Percentiles rank a stretch among this genome's conserved stretches.
phyloP scores from a whole-genome alignment of 2,329 filamentous ascomycete genomes.

The Botrytis sinoallii region DNA sequence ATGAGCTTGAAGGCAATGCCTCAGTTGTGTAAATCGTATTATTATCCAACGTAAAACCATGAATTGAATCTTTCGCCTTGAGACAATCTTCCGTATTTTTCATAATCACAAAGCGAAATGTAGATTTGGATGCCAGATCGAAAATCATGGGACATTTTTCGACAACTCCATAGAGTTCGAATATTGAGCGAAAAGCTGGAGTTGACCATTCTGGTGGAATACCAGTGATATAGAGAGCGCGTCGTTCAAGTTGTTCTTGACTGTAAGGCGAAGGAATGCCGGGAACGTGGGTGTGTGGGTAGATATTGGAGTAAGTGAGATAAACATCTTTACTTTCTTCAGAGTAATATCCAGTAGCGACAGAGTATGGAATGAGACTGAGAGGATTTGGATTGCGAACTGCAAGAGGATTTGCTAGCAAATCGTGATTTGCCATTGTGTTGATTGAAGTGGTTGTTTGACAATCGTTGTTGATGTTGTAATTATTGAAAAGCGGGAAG shows the following conservation, averaged over 20 bases:
- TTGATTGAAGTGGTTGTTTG: background rate
- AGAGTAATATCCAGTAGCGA: background rate
- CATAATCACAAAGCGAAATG: slow-evolving; percentile 33
- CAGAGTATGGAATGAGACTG: background rate
- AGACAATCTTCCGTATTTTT: slow-evolving; percentile 23
- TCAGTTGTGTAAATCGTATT: slow-evolving; percentile 11
- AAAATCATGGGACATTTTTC: slow-evolving; percentile 26
- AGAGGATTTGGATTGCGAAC: slow-evolving; percentile 6
- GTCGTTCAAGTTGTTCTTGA: slow-evolving; percentile 21
- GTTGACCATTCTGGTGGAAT: slow-evolving; percentile 22
- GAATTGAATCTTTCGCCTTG: slow-evolving; percentile 19
- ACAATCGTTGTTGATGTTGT: background rate
- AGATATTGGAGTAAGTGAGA: slow-evolving; percentile 21
- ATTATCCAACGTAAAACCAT: slow-evolving; percentile 19
- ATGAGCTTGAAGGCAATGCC: slow-evolving; percentile 11
- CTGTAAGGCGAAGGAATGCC: slow-evolving; percentile 27
- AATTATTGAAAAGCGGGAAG: background rate
- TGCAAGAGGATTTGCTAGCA: background rate
- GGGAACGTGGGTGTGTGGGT: slow-evolving; percentile 19
- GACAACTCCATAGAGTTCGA: slow-evolving; percentile 24
- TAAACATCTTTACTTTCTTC: slow-evolving; percentile 21
- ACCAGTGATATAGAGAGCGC: slow-evolving; percentile 29
- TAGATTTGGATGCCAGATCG: slow-evolving; percentile 22
- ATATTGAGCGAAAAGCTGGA: slow-evolving; percentile 20
- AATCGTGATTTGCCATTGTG: background rate